Evolutionary conservation across 2,329 filamentous ascomycete species (phyloP).

Genomic region (Fusarium sp.): DNA sequence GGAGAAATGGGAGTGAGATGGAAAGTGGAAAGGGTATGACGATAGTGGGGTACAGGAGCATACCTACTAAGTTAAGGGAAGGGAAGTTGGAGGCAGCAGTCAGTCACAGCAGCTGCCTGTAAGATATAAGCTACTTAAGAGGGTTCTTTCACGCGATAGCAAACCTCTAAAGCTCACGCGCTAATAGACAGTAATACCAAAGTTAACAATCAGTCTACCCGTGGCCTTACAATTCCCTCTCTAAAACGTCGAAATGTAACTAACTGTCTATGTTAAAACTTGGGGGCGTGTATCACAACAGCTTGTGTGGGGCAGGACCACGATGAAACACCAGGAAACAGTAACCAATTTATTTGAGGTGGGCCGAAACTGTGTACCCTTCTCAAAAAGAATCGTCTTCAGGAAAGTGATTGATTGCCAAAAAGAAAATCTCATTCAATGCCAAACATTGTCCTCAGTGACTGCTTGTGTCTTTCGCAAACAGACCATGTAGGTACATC

Average conservation of each 20-base stretch:
- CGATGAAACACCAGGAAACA: background rate
- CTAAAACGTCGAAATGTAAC: no score
- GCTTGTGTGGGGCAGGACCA: constrained; percentile 19
- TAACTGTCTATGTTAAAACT: background rate
- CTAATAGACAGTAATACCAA: background rate
- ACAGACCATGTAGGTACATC: background rate
- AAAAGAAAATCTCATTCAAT: background rate
- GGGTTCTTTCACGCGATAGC: background rate
- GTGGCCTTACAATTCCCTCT: no score
- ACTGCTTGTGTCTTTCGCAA: background rate
- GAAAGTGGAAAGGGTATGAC: constrained; percentile 31
- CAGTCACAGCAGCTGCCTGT: background rate
- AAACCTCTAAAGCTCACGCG: background rate
- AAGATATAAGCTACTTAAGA: background rate
- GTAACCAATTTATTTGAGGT: background rate
- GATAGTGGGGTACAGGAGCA: constrained; percentile 36
- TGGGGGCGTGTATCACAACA: constrained; percentile 6
- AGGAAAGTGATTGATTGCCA: background rate
- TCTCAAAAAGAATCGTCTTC: background rate
- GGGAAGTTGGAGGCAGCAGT: constrained; percentile 2
- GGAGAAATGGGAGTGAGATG: constrained; percentile 11
- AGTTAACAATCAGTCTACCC: background rate
- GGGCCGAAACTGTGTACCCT: background rate
- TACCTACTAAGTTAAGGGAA: background rate
- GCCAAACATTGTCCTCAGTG: background rate